These are phyloP conservation scores for Evernia prunastri DNA, from an alignment of 495 filamentous ascomycete species.

Conservation along the genomic window DNA sequence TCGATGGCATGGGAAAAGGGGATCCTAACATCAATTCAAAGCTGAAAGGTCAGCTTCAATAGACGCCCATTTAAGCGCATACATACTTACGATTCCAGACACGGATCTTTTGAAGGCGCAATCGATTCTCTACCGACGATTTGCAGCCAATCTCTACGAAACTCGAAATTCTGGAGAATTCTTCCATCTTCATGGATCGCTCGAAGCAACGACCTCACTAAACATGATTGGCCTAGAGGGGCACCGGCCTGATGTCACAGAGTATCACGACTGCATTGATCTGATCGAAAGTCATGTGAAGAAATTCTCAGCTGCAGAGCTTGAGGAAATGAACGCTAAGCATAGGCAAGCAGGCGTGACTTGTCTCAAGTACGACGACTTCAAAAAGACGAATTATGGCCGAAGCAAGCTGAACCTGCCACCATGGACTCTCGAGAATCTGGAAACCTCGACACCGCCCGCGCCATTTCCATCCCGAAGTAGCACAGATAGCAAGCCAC, in stretches of 20 bases:
- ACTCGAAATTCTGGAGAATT: slow-evolving; percentile 59
- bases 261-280: slow-evolving; percentile 59
- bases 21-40: slow-evolving; percentile 53
- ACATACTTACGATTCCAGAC: no score
- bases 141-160: slow-evolving; percentile 69
- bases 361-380: slow-evolving; percentile 59
- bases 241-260: slow-evolving; percentile 54
- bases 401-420: slow-evolving; percentile 34
- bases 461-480: slow-evolving; percentile 43
- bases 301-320: slow-evolving; percentile 53
- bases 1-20: slow-evolving; percentile 61
- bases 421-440: slow-evolving; percentile 44
- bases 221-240: slow-evolving; percentile 66
- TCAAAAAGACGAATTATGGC: slow-evolving; percentile 44
- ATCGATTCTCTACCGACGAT: no score
- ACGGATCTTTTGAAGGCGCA: no score
- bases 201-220: slow-evolving; percentile 62
- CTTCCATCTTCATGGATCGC: slow-evolving; percentile 73
- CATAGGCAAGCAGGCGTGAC: slow-evolving; percentile 60
- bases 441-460: slow-evolving; percentile 44
- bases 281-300: slow-evolving; percentile 60
- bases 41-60: slow-evolving; percentile 59
- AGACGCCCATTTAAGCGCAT: no score
- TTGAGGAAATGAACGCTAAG: slow-evolving; percentile 58
- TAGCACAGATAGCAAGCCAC: neutral